These are phyloP conservation scores for Mortierella sp. DNA, from an alignment of 371 early-diverging fungal species.

Conservation along the genomic window DNA sequence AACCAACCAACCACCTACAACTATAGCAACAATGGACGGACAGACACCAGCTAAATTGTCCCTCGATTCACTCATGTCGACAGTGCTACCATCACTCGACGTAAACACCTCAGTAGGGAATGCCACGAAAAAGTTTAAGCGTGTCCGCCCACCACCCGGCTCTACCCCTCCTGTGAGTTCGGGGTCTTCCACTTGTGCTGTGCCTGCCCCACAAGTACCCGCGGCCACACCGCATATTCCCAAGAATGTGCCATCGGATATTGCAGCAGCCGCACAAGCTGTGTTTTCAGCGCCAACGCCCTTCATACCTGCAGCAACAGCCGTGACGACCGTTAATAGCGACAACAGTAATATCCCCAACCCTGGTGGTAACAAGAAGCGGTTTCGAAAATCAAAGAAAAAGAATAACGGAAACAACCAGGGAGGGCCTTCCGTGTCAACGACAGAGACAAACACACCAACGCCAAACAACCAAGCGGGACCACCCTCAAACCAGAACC, in stretches of 20 bases:
- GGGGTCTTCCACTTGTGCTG: not conserved
- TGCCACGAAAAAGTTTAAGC: conserved; percentile 34
- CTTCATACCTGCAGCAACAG: not conserved
- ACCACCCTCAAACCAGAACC: not conserved
- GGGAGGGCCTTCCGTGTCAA: not conserved
- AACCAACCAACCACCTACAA: not conserved
- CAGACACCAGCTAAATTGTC: conserved; percentile 24
- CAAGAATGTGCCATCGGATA: conserved; percentile 16
- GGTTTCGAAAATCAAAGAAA: not conserved
- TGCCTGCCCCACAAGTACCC: not conserved
- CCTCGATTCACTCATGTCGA: conserved; percentile 41
- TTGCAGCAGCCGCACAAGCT: conserved; percentile 37
- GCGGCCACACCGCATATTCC: not conserved
- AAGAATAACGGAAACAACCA: not conserved
- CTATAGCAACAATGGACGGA: conserved; percentile 5
- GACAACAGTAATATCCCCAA: not conserved
- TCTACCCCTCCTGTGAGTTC: not conserved
- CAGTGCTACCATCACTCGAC: conserved; percentile 37
- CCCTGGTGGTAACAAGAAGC: not conserved
- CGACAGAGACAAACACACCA: not conserved
- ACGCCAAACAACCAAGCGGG: not conserved
- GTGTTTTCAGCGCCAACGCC: conserved; percentile 4
- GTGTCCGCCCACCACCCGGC: conserved; percentile 18
- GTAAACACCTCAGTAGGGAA: not conserved
- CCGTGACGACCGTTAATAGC: not conserved